Conservation (phyloP, 345 rosid species). For the Laguncularia racemosa region DNA sequence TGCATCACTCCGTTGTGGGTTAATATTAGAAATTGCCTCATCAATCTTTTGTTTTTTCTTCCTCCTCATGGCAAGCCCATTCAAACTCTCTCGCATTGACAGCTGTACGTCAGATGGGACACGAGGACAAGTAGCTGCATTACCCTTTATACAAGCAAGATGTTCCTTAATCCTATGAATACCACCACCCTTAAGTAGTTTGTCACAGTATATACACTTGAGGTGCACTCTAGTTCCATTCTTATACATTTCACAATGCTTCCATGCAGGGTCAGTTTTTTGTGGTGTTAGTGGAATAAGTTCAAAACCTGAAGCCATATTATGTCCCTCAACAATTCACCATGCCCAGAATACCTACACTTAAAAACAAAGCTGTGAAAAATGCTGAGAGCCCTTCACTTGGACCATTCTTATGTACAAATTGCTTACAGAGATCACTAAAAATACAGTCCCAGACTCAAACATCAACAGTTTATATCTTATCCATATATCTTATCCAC, state of each 20-base stretch:
- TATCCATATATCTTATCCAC: too few relatives aligned
- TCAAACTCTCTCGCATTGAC: slow-evolving; percentile 56
- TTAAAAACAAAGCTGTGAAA: neutral
- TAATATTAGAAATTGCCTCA: slow-evolving; percentile 36
- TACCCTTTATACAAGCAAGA: slow-evolving; percentile 84
- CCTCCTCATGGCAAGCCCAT: slow-evolving; percentile 60
- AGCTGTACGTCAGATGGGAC: slow-evolving; percentile 61
- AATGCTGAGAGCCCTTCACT: neutral
- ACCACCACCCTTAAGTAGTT: slow-evolving; percentile 91
- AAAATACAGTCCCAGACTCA: too few relatives aligned
- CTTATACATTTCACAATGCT: slow-evolving; percentile 75
- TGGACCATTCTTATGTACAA: too few relatives aligned
- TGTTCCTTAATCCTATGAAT: slow-evolving; percentile 95
- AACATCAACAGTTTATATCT: too few relatives aligned
- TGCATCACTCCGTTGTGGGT: slow-evolving; percentile 28
- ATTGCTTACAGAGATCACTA: too few relatives aligned
- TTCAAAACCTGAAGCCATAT: slow-evolving; percentile 46
- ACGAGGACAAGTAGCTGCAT: slow-evolving; percentile 63
- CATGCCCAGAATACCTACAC: slow-evolving; percentile 1
- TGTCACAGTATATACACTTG: slow-evolving; percentile 69
- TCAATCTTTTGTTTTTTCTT: slow-evolving; percentile 60
- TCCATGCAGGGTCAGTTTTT: slow-evolving; percentile 95
- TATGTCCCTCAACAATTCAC: neutral
- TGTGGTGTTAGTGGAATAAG: slow-evolving; percentile 60
- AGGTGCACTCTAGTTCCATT: slow-evolving; percentile 67